Evolutionary conservation across 202 grass and related monocot species (phyloP).

Genomic region (Saccharum hybrid): DNA sequence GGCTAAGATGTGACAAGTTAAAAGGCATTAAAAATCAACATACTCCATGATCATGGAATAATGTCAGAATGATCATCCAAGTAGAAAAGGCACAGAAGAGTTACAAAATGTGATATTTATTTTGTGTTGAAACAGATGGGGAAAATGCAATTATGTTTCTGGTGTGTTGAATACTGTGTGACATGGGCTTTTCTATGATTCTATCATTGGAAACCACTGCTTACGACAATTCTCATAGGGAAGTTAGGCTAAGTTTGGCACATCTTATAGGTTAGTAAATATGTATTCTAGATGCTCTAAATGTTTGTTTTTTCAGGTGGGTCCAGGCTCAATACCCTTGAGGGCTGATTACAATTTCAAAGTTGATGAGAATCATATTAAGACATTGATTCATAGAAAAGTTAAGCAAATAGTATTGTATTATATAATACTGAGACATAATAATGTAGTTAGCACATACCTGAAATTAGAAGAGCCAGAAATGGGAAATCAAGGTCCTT

Average conservation of each 20-base stretch:
- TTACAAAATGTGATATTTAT: too few species aligned
- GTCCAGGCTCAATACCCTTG: not conserved
- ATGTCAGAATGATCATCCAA: not conserved
- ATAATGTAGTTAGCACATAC: conserved; percentile 49
- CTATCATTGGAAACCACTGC: not conserved
- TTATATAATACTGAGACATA: conserved; percentile 20
- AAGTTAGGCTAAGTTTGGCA: not conserved
- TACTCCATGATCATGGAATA: not conserved
- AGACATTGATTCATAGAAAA: conserved; percentile 30
- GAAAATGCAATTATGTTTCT: too few species aligned
- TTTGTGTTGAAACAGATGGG: too few species aligned
- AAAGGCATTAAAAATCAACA: not conserved
- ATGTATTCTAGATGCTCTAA: not conserved
- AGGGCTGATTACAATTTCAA: not conserved
- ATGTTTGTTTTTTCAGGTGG: not conserved
- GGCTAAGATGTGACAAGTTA: not conserved
- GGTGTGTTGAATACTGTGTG: conserved; percentile 11
- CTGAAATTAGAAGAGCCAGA: conserved; percentile 98
- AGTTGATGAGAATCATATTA: not conserved
- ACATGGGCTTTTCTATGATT: too few species aligned
- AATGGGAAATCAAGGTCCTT: conserved; percentile 87
- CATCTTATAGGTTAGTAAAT: not conserved
- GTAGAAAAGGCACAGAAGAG: not conserved
- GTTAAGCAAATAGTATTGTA: conserved; percentile 1
- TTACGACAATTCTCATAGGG: not conserved